Evolutionary conservation across 371 early-diverging fungal genomes (phyloP).

Genomic region (Haplosporangium sp.): DNA sequence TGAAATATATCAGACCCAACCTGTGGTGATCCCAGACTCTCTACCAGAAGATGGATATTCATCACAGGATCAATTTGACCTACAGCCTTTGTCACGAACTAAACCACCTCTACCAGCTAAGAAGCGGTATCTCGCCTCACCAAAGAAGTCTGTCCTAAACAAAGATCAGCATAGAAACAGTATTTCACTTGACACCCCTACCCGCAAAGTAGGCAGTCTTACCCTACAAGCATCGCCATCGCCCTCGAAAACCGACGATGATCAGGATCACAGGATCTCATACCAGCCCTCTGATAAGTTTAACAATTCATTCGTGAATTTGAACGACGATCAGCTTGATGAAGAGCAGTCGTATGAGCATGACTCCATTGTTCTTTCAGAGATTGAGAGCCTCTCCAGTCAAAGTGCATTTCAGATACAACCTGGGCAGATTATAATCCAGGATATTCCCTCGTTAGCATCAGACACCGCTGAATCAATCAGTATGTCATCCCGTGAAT

Average conservation of each 20-base stretch:
- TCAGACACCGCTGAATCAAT: not conserved
- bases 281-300: not conserved
- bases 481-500: not conserved
- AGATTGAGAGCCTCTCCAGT: slow-evolving; percentile 24
- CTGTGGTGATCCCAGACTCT: not conserved
- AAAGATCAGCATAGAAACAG: not conserved
- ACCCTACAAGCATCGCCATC: slow-evolving; percentile 23
- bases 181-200: slow-evolving; percentile 44
- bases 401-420: slow-evolving; percentile 44
- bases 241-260: not conserved
- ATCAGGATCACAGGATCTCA: not conserved
- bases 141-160: not conserved
- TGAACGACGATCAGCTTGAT: slow-evolving; percentile 5
- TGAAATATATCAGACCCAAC: slow-evolving; percentile 23
- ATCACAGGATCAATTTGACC: slow-evolving; percentile 1
- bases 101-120: not conserved
- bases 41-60: not conserved
- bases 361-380: slow-evolving; percentile 17
- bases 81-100: not conserved
- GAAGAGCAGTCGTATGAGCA: not conserved
- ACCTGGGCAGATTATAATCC: slow-evolving; percentile 31
- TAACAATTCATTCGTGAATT: not conserved
- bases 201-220: slow-evolving; percentile 33
- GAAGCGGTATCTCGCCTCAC: not conserved
- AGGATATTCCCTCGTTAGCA: not conserved